Evolutionary conservation across 2,329 filamentous ascomycete genomes (phyloP).

Genomic region (Botryosphaeria agaves): DNA sequence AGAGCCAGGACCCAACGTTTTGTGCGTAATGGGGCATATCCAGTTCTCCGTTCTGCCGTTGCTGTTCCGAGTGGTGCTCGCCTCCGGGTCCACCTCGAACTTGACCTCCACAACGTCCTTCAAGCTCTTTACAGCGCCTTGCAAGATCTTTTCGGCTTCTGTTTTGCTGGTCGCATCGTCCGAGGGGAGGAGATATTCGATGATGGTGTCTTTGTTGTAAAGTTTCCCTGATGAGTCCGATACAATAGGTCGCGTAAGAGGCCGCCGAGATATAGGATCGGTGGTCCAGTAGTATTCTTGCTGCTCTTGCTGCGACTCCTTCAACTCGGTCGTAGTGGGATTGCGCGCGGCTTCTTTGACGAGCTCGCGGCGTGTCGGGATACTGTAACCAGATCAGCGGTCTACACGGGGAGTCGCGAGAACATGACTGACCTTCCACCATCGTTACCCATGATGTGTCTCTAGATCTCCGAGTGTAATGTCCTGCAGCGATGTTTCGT

Average conservation of each 20-base stretch:
- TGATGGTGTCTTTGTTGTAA: conserved; percentile 87
- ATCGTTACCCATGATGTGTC: conserved; percentile 84
- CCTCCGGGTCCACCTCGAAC: conserved; percentile 40
- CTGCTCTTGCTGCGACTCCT: conserved; percentile 72
- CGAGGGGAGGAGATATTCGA: conserved; percentile 46
- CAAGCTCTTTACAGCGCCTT: conserved; percentile 54
- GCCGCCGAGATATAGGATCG: conserved; percentile 69
- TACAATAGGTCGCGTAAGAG: conserved; percentile 57
- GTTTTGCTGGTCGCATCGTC: conserved; percentile 32
- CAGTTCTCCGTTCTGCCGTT: conserved; percentile 39
- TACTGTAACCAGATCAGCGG: conserved; percentile 30
- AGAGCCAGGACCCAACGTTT: conserved; percentile 61
- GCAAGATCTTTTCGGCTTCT: conserved; percentile 44
- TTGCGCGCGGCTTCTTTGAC: conserved; percentile 82
- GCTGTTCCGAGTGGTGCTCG: conserved; percentile 17
- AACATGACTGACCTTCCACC: conserved; percentile 48
- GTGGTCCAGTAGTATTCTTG: conserved; percentile 74
- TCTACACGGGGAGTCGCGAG: neutral
- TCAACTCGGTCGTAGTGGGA: conserved; percentile 69
- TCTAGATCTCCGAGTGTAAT: too few relatives aligned
- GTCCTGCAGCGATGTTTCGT: too few relatives aligned
- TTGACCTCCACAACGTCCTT: conserved; percentile 78
- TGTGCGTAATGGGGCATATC: conserved; percentile 77
- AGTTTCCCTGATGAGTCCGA: conserved; percentile 71
- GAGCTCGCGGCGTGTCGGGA: conserved; percentile 87